Conservation (phyloP, 495 filamentous ascomycete species). For the Lepidopterella palustris region DNA sequence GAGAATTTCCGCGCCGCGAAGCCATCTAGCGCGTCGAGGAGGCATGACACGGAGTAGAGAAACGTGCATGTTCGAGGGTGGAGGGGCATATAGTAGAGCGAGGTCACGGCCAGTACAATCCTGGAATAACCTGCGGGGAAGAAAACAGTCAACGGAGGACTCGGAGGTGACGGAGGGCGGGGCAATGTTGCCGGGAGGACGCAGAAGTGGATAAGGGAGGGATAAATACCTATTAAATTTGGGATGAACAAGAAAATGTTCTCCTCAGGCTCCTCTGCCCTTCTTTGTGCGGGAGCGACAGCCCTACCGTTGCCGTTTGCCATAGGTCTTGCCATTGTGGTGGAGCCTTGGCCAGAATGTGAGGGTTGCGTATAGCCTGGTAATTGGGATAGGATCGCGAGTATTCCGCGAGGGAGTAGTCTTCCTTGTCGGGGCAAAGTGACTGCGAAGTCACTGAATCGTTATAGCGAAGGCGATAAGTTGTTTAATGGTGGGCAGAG, state of each 20-base stretch:
- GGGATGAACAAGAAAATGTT: slow-evolving; percentile 96
- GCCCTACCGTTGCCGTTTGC: slow-evolving; percentile 24
- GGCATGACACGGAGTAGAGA: slow-evolving; percentile 86
- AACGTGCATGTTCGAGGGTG: slow-evolving; percentile 90
- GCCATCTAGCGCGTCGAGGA: slow-evolving; percentile 91
- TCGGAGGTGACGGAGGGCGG: neutral
- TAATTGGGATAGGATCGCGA: neutral
- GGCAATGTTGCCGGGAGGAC: slow-evolving; percentile 1
- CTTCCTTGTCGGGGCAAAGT: neutral
- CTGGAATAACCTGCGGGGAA: slow-evolving; percentile 67
- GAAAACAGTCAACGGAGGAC: neutral
- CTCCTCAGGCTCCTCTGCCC: slow-evolving; percentile 48
- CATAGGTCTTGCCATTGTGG: neutral
- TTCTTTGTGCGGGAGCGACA: neutral
- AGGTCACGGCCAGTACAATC: slow-evolving; percentile 81
- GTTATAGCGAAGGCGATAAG: too few relatives aligned
- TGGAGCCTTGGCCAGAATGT: neutral
- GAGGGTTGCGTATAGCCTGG: neutral
- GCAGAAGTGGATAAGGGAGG: slow-evolving; percentile 2
- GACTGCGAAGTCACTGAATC: too few relatives aligned
- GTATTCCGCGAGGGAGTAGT: neutral
- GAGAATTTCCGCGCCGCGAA: slow-evolving; percentile 80
- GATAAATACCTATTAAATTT: slow-evolving; percentile 79
- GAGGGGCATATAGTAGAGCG: slow-evolving; percentile 96
- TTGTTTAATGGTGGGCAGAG: too few relatives aligned